These are phyloP conservation scores for Drechslerella dactyloides DNA, from an alignment of 2,329 filamentous ascomycete genomes.

Conservation along the genomic window DNA sequence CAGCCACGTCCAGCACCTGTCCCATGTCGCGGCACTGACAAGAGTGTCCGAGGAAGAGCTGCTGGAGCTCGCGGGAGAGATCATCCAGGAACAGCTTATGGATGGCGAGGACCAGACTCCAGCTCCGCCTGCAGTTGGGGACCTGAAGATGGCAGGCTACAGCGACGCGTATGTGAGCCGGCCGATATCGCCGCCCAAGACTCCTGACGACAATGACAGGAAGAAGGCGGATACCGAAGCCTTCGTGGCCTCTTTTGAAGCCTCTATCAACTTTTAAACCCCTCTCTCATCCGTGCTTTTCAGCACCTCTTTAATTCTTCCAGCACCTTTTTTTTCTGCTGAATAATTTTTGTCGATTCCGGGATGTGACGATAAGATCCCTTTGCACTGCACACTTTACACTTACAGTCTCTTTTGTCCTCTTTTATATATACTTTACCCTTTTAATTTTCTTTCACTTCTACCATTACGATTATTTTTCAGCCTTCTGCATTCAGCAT, in stretches of 20 bases:
- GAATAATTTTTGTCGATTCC: background rate
- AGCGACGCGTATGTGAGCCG: constrained; percentile 26
- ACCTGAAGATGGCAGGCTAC: constrained; percentile 11
- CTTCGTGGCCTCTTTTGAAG: constrained; percentile 28
- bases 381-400: background rate
- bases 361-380: background rate
- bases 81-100: constrained; percentile 41
- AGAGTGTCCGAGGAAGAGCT: constrained; percentile 36
- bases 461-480: background rate
- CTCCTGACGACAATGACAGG: constrained; percentile 36
- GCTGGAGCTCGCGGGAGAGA: constrained; percentile 29
- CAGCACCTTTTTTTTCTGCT: background rate
- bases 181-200: constrained; percentile 41
- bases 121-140: constrained; percentile 6
- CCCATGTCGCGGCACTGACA: constrained; percentile 12
- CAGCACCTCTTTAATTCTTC: background rate
- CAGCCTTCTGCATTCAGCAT: background rate
- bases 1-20: constrained; percentile 37
- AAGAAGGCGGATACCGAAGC: constrained; percentile 21
- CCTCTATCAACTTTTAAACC: too few species aligned
- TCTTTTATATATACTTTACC: background rate
- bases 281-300: constrained; percentile 6
- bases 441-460: background rate
- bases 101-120: constrained; percentile 26
- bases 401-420: background rate